phyloP scores from a whole-genome alignment of 805 yeast genomes.

The Scheffersomyces lignosus region DNA sequence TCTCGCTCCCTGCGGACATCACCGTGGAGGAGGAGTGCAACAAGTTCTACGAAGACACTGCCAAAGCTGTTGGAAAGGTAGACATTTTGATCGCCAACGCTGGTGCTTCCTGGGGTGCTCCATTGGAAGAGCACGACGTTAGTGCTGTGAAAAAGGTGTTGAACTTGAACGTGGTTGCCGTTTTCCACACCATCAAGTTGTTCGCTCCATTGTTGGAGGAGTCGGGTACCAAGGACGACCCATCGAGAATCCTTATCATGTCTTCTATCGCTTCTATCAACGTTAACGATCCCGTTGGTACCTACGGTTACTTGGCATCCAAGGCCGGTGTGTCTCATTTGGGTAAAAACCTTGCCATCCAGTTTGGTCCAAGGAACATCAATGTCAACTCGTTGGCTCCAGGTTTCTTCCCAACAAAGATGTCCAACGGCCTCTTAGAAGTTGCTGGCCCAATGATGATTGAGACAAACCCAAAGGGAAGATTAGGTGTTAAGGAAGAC shows the following conservation, averaged over 20 bases:
- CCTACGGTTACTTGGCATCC: conserved; percentile 72
- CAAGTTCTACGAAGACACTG: conserved; percentile 42
- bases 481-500: conserved; percentile 65
- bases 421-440: conserved; percentile 65
- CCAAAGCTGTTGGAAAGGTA: conserved; percentile 42
- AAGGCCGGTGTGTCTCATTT: conserved; percentile 75
- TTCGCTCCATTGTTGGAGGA: conserved; percentile 57
- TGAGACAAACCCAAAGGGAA: conserved; percentile 55
- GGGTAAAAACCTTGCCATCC: conserved; percentile 61
- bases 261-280: conserved; percentile 63
- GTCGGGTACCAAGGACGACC: conserved; percentile 54
- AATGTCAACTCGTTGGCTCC: conserved; percentile 74
- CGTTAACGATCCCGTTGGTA: conserved; percentile 49
- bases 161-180: conserved; percentile 65
- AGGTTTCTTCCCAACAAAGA: conserved; percentile 74
- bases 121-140: conserved; percentile 59
- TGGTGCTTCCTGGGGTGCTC: conserved; percentile 79
- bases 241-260: conserved; percentile 63
- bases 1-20: conserved; percentile 58
- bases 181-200: conserved; percentile 62
- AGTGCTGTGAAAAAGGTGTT: conserved; percentile 62
- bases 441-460: conserved; percentile 48
- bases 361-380: conserved; percentile 64
- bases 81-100: conserved; percentile 75
- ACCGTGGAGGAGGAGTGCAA: conserved; percentile 50